phyloP scores from a whole-genome alignment of 2,329 filamentous ascomycete species.

The Cadophora luteo-olivacea region DNA sequence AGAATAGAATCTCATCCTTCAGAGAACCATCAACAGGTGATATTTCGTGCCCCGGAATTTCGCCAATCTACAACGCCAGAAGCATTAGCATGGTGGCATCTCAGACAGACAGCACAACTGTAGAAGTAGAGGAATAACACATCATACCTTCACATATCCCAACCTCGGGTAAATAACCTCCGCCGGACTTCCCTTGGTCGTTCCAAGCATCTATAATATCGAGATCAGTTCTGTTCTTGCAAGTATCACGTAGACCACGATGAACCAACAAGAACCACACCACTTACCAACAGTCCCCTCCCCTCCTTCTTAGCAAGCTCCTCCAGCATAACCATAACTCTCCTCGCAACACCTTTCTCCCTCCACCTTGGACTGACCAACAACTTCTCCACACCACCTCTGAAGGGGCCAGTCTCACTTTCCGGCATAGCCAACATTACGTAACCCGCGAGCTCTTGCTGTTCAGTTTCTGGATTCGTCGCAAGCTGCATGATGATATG shows the following conservation, averaged over 20 bases:
- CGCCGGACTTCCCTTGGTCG: constrained; percentile 57
- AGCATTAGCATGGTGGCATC: neutral
- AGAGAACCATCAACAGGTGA: constrained; percentile 54
- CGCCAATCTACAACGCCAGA: constrained; percentile 46
- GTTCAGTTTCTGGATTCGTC: constrained; percentile 46
- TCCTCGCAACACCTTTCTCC: constrained; percentile 56
- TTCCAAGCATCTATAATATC: constrained; percentile 55
- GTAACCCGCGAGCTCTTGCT: constrained; percentile 58
- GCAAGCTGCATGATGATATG: constrained; percentile 61
- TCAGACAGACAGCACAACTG: neutral
- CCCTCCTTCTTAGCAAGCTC: constrained; percentile 56
- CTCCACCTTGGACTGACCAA: constrained; percentile 60
- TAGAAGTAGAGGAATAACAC: too few relatives aligned
- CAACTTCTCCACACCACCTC: constrained; percentile 63
- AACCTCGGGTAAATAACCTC: constrained; percentile 60
- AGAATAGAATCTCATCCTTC: constrained; percentile 62
- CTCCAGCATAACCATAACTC: constrained; percentile 62
- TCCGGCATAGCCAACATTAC: constrained; percentile 60
- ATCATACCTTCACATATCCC: constrained; percentile 57
- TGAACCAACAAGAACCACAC: neutral
- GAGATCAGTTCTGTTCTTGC: neutral
- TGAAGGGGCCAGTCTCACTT: constrained; percentile 62
- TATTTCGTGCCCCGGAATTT: constrained; percentile 59
- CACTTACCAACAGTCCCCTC: constrained; percentile 59
- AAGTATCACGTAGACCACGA: too few relatives aligned